A percentile compares a stretch with the other conserved stretches of the same genome.
Conservation (phyloP, 805 yeast genomes). For the Candida adriatica region DNA sequence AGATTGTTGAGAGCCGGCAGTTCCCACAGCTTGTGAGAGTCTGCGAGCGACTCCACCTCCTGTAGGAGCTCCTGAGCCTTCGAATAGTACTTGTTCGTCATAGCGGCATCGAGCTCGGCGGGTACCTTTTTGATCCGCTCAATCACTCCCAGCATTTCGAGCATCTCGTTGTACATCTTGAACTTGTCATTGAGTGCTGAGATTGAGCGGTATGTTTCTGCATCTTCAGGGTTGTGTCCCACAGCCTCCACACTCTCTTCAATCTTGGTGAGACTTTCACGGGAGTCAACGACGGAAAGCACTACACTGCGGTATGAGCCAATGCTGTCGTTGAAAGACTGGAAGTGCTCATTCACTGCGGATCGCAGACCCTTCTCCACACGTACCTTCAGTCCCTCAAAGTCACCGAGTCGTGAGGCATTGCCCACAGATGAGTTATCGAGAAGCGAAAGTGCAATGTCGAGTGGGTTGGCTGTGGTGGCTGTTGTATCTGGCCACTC, state of each 20-base stretch:
- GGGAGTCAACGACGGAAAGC: constrained; percentile 57
- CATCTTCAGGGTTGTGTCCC: constrained; percentile 1
- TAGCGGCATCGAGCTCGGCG: constrained; percentile 53
- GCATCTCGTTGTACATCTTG: constrained; percentile 55
- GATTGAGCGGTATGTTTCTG: constrained; percentile 1
- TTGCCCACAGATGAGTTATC: constrained; percentile 90
- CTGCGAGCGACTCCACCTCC: constrained; percentile 38
- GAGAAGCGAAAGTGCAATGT: constrained; percentile 71
- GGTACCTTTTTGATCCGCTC: constrained; percentile 55
- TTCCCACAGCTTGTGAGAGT: constrained; percentile 48
- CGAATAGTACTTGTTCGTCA: constrained; percentile 65
- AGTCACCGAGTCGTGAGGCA: constrained; percentile 66
- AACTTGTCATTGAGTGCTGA: constrained; percentile 52
- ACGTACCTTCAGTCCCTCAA: constrained; percentile 48
- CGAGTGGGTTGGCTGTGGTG: constrained; percentile 71
- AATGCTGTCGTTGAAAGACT: constrained; percentile 76
- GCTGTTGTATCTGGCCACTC: constrained; percentile 45
- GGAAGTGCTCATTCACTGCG: constrained; percentile 77
- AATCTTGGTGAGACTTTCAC: constrained; percentile 43
- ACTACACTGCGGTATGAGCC: constrained; percentile 77
- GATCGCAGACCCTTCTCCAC: constrained; percentile 52
- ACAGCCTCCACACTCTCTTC: constrained; percentile 23
- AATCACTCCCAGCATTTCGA: constrained; percentile 63
- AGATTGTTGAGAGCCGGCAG: constrained; percentile 46
- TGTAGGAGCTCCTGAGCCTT: constrained; percentile 54